These are phyloP conservation scores for Candida arabinofermentans DNA, from an alignment of 805 yeast species.

Conservation along the genomic window DNA sequence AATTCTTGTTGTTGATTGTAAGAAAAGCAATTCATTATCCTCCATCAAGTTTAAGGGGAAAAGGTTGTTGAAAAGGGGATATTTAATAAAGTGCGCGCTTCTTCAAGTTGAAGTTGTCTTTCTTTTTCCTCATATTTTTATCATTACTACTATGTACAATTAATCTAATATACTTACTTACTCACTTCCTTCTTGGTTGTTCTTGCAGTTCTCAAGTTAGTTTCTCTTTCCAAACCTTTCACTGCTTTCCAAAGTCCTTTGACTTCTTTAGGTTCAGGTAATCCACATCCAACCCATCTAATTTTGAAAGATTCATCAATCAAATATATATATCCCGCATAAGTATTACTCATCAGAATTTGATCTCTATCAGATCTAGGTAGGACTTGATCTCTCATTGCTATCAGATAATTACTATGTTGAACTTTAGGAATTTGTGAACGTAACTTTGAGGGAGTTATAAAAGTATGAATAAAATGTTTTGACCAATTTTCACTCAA, in stretches of 20 bases:
- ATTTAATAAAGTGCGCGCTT: not conserved
- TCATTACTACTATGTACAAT: not conserved
- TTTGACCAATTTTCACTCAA: constrained; percentile 72
- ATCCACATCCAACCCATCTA: constrained; percentile 91
- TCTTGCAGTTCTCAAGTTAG: constrained; percentile 10
- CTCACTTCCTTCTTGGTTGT: not conserved
- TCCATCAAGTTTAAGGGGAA: not conserved
- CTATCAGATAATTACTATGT: constrained; percentile 56
- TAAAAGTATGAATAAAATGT: constrained; percentile 55
- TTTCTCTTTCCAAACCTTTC: constrained; percentile 52
- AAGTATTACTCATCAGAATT: constrained; percentile 65
- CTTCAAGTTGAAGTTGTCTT: not conserved
- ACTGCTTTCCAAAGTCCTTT: constrained; percentile 63
- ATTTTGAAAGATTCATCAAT: constrained; percentile 72
- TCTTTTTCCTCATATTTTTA: not conserved
- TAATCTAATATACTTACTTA: not conserved
- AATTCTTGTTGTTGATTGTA: not conserved
- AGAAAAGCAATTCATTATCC: not conserved
- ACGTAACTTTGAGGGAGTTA: constrained; percentile 38
- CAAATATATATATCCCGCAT: constrained; percentile 79
- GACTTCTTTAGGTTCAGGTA: constrained; percentile 63
- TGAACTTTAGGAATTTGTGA: constrained; percentile 23
- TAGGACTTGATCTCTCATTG: constrained; percentile 53
- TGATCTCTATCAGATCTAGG: constrained; percentile 53
- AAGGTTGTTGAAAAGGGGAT: not conserved